phyloP scores from a whole-genome alignment of 345 rosid species.

The Salix caprea region DNA sequence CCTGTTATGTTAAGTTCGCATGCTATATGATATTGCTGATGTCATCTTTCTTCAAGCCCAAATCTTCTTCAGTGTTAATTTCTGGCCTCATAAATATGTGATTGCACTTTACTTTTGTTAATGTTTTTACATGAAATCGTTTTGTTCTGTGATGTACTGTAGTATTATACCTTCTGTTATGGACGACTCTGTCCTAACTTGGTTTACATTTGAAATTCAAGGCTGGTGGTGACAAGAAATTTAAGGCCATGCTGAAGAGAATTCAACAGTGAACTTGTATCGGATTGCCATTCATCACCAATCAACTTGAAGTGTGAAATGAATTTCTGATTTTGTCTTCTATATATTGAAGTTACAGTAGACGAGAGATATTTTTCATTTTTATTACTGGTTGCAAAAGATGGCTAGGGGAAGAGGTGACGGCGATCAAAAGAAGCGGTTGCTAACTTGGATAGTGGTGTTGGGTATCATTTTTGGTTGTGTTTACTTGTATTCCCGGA shows the following conservation, averaged over 20 bases:
- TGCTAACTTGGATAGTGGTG: conserved; percentile 48
- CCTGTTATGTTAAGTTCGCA: background rate
- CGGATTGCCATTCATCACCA: background rate
- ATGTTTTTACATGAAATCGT: background rate
- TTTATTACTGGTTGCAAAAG: background rate
- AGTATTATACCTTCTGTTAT: background rate
- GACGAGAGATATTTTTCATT: background rate
- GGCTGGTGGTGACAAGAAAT: background rate
- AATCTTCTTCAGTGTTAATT: background rate
- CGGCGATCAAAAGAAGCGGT: conserved; percentile 78
- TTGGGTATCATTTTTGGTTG: conserved; percentile 61
- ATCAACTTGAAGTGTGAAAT: background rate
- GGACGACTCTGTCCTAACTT: background rate
- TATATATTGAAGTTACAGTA: background rate
- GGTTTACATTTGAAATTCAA: background rate
- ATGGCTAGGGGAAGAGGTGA: conserved; percentile 81
- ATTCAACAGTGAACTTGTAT: background rate
- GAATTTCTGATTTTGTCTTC: background rate
- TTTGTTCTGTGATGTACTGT: background rate
- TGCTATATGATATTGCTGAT: background rate
- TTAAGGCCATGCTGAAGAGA: background rate
- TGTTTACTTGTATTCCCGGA: conserved; percentile 62
- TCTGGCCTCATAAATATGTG: background rate
- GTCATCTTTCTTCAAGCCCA: background rate
- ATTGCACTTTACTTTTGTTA: background rate